Evolutionary conservation across 1,284 basidiomycete genomes (phyloP).

Genomic region (Termitomyces sp.): DNA sequence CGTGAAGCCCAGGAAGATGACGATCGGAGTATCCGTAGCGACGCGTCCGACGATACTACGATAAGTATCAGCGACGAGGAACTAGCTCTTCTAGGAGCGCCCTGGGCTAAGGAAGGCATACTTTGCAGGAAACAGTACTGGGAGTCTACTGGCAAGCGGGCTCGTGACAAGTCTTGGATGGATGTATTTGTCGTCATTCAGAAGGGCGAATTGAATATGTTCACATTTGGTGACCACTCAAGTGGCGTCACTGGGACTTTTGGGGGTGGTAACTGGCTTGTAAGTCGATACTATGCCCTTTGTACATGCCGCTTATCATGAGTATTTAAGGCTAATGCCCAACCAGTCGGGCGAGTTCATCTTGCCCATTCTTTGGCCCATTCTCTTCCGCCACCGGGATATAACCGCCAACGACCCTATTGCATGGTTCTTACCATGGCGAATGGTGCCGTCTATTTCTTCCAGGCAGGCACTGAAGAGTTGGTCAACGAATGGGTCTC

Average conservation of each 20-base stretch:
- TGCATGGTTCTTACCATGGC: conserved; percentile 94
- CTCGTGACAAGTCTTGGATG: conserved; percentile 84
- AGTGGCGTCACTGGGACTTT: conserved; percentile 58
- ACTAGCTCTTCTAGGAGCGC: conserved; percentile 88
- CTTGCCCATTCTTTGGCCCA: conserved; percentile 89
- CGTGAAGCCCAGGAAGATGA: conserved; percentile 92
- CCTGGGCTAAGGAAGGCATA: conserved; percentile 98
- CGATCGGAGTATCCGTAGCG: conserved; percentile 62
- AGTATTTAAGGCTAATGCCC: conserved; percentile 70
- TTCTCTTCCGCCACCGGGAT: conserved; percentile 85
- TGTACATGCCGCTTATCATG: not conserved
- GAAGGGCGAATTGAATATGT: conserved; percentile 92
- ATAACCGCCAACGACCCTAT: conserved; percentile 83
- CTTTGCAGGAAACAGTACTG: conserved; percentile 92
- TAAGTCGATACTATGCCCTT: conserved; percentile 26
- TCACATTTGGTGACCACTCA: conserved; percentile 76
- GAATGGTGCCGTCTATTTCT: conserved; percentile 88
- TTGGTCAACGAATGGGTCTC: conserved; percentile 97
- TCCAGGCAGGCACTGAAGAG: conserved; percentile 97
- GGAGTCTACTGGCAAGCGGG: conserved; percentile 78
- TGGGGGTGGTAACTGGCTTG: conserved; percentile 97
- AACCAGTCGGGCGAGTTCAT: conserved; percentile 72
- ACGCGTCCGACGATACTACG: conserved; percentile 54
- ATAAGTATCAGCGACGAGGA: conserved; percentile 91
- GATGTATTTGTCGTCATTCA: conserved; percentile 96